A percentile compares a stretch with the other conserved stretches of the same genome.
Evolutionary conservation across 192 early-diverging fungal species (phyloP).

Genomic region (Entomortierella chlamydospora): DNA sequence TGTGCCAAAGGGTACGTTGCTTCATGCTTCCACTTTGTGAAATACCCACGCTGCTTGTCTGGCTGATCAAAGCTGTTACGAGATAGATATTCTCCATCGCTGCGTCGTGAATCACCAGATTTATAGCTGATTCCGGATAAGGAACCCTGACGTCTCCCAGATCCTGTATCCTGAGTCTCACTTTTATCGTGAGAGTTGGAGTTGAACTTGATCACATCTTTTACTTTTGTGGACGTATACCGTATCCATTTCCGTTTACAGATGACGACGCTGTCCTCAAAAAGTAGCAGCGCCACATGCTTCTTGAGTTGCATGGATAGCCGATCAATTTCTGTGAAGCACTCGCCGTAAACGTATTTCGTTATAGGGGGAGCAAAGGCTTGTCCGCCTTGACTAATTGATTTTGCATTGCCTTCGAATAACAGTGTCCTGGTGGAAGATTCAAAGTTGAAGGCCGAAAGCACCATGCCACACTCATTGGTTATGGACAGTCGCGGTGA

Average conservation of each 20-base stretch:
- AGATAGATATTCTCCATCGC: conserved; percentile 59
- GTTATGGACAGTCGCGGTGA: conserved; percentile 44
- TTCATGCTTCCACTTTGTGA: conserved; percentile 78
- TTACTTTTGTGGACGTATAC: conserved; percentile 49
- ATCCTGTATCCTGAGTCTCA: conserved; percentile 4
- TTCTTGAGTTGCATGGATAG: conserved; percentile 71
- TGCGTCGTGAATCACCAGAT: conserved; percentile 31
- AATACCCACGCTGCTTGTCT: conserved; percentile 70
- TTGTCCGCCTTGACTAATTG: conserved; percentile 46
- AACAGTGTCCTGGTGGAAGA: conserved; percentile 62
- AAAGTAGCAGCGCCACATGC: conserved; percentile 71
- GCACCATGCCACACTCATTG: conserved; percentile 61
- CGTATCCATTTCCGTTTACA: conserved; percentile 73
- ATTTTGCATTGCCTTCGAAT: conserved; percentile 69
- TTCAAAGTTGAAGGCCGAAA: conserved; percentile 70
- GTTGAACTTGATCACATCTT: conserved; percentile 51
- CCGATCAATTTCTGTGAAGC: conserved; percentile 72
- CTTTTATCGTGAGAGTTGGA: conserved; percentile 4
- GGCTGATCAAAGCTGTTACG: conserved; percentile 63
- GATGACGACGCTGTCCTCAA: conserved; percentile 74
- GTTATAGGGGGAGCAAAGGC: conserved; percentile 59
- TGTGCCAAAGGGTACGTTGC: conserved; percentile 66
- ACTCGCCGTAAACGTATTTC: conserved; percentile 75
- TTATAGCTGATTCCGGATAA: conserved; percentile 34
- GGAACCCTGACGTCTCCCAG: conserved; percentile 20